phyloP scores from a whole-genome alignment of 768 basidiomycete species.

The Candolleomyces efflorescens region DNA sequence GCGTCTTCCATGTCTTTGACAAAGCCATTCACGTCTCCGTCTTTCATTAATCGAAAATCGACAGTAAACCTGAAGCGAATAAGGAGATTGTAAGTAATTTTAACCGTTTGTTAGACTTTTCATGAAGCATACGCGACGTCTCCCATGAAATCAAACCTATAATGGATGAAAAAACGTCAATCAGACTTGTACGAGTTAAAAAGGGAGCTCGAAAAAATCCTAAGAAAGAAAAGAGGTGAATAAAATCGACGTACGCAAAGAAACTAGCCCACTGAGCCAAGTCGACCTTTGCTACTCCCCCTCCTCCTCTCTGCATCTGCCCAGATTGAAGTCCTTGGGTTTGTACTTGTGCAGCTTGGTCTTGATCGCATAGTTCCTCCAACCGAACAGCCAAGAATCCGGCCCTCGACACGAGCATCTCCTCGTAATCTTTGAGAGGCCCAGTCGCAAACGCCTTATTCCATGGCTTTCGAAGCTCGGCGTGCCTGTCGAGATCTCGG shows the following conservation, averaged over 20 bases:
- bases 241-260: conserved; percentile 9
- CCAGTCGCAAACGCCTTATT: conserved; percentile 35
- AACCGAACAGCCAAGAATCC: conserved; percentile 27
- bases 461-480: conserved; percentile 39
- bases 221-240: too few relatives aligned
- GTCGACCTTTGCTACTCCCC: conserved; percentile 5
- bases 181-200: background rate
- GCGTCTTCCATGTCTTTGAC: conserved; percentile 19
- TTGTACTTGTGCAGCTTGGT: background rate
- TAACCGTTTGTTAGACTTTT: background rate
- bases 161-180: conserved; percentile 2
- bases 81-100: too few relatives aligned
- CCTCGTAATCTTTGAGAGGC: conserved; percentile 37
- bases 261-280: conserved; percentile 12
- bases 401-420: conserved; percentile 24
- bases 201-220: too few relatives aligned
- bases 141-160: conserved; percentile 33
- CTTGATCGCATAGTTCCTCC: conserved; percentile 9
- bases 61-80: conserved; percentile 21
- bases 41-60: conserved; percentile 20
- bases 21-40: conserved; percentile 23
- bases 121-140: conserved; percentile 32
- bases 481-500: conserved; percentile 28
- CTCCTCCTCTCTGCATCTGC: too few relatives aligned
- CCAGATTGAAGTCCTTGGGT: too few relatives aligned